phyloP scores from a whole-genome alignment of 768 basidiomycete species.

The Mycena pura region DNA sequence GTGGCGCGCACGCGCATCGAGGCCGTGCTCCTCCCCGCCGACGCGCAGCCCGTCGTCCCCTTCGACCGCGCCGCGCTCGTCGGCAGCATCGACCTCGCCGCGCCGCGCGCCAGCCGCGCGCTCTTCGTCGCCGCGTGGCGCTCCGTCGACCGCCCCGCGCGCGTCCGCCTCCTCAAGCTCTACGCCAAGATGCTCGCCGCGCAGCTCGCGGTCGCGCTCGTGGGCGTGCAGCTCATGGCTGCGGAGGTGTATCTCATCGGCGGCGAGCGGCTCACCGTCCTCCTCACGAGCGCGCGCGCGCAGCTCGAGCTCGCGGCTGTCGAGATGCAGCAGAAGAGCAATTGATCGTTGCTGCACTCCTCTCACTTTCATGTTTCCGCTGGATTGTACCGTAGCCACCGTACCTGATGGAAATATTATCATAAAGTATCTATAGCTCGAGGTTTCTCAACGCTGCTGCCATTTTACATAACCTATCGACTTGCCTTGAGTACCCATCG shows the following conservation, averaged over 20 bases:
- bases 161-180: background rate
- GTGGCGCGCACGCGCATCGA: background rate
- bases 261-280: background rate
- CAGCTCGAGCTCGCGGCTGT: background rate
- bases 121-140: background rate
- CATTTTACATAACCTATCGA: too few species aligned
- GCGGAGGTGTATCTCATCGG: background rate
- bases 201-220: background rate
- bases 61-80: constrained; percentile 3
- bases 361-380: too few species aligned
- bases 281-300: background rate
- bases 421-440: too few species aligned
- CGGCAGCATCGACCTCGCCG: background rate
- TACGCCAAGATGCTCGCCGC: background rate
- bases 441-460: too few species aligned
- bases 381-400: too few species aligned
- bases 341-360: too few species aligned
- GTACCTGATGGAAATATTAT: too few species aligned
- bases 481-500: too few species aligned
- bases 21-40: constrained; percentile 3
- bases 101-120: background rate
- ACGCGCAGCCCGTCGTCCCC: background rate
- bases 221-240: background rate
- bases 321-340: background rate
- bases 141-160: background rate